Conservation (phyloP, 192 early-diverging fungal genomes). For the Rhizoclosmatium sp. region DNA sequence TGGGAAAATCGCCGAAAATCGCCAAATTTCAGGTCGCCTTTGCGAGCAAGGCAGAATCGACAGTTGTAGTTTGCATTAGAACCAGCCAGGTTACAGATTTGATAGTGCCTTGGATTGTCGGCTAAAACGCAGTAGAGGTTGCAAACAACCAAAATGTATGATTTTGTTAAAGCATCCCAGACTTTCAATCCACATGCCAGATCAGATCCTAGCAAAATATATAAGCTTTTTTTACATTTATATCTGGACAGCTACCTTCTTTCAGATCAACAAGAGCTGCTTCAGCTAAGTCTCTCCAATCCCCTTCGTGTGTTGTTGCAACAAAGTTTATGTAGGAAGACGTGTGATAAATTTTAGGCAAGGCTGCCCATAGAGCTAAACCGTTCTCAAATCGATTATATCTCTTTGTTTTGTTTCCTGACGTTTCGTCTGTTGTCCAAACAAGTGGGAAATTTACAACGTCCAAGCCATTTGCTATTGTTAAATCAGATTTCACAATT, state of each 20-base stretch:
- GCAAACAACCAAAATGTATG: neutral
- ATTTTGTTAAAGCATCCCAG: neutral
- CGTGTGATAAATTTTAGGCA: neutral
- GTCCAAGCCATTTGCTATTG: conserved; percentile 1
- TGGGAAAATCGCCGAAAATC: neutral
- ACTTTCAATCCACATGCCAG: neutral
- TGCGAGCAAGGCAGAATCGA: neutral
- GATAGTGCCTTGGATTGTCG: conserved; percentile 1
- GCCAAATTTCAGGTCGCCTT: neutral
- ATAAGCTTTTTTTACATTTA: neutral
- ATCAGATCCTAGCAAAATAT: neutral
- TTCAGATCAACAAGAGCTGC: neutral
- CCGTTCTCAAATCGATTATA: neutral
- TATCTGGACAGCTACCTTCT: neutral
- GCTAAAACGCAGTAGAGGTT: neutral
- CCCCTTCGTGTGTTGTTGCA: neutral
- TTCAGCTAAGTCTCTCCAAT: conserved; percentile 1
- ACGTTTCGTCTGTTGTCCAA: conserved; percentile 1
- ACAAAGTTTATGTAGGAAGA: conserved; percentile 7
- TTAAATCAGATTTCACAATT: neutral
- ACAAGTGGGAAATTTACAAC: neutral
- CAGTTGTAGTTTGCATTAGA: neutral
- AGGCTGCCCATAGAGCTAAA: neutral
- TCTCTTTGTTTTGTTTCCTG: neutral
- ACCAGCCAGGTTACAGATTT: conserved; percentile 3